phyloP scores from a whole-genome alignment of 371 early-diverging fungal genomes.

The Mucor plumbeus region DNA sequence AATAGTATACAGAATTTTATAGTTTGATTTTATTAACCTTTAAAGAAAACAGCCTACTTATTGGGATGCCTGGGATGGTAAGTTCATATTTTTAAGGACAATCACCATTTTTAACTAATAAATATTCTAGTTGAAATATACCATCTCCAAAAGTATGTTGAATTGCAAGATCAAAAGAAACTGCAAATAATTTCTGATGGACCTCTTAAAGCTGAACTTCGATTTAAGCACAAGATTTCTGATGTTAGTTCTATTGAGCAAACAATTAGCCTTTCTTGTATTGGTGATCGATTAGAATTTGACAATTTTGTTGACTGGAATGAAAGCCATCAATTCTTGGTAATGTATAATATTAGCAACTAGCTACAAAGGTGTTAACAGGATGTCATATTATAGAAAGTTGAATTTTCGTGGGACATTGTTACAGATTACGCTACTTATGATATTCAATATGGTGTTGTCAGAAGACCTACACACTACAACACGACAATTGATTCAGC shows the following conservation, averaged over 20 bases:
- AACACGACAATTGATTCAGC: slow-evolving; percentile 94
- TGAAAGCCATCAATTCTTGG: slow-evolving; percentile 86
- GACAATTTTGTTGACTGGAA: slow-evolving; percentile 88
- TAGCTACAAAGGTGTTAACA: not conserved
- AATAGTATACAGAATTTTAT: not conserved
- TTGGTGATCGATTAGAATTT: slow-evolving; percentile 81
- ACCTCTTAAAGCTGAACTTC: slow-evolving; percentile 63
- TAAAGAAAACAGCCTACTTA: slow-evolving; percentile 58
- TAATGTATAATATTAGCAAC: slow-evolving; percentile 17
- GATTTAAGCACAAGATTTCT: slow-evolving; percentile 67
- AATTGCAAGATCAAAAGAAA: slow-evolving; percentile 37
- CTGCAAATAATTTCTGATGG: slow-evolving; percentile 39
- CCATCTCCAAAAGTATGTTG: slow-evolving; percentile 48
- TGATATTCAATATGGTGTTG: slow-evolving; percentile 92
- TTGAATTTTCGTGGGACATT: slow-evolving; percentile 90
- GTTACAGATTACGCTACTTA: slow-evolving; percentile 87
- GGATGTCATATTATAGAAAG: slow-evolving; percentile 64
- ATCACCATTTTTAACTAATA: not conserved
- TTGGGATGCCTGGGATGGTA: slow-evolving; percentile 81
- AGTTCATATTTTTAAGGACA: not conserved
- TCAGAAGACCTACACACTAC: slow-evolving; percentile 92
- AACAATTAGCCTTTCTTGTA: slow-evolving; percentile 69
- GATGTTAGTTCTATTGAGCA: slow-evolving; percentile 72
- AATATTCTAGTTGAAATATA: slow-evolving; percentile 46
- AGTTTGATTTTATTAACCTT: not conserved